phyloP scores from a whole-genome alignment of 2,329 filamentous ascomycete genomes.

The Pleochaeta shiraiana region DNA sequence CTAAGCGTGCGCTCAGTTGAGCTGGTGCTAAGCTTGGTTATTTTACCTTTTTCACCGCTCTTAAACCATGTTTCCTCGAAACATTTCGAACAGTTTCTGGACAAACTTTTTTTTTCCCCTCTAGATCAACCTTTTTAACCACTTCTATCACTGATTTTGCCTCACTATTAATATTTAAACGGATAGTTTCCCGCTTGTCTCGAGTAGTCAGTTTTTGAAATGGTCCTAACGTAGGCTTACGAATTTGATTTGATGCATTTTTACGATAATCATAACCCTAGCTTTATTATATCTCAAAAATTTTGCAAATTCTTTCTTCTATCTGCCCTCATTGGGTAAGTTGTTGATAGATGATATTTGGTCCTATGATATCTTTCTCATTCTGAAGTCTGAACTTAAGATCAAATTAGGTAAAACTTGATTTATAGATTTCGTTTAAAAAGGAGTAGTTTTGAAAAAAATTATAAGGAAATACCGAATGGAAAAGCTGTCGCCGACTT shows the following conservation, averaged over 20 bases:
- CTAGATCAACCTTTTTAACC: not conserved
- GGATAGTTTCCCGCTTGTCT: not conserved
- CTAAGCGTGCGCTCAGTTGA: not conserved
- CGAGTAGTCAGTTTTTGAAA: not conserved
- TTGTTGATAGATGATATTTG: not conserved
- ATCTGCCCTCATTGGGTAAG: not conserved
- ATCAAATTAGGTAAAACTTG: no score
- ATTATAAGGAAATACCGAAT: no score
- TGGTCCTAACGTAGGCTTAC: not conserved
- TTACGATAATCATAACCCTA: not conserved
- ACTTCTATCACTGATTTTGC: not conserved
- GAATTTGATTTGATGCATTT: not conserved
- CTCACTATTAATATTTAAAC: not conserved
- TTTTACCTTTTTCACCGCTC: not conserved
- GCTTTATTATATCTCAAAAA: not conserved
- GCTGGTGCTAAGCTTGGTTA: not conserved
- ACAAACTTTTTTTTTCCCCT: not conserved
- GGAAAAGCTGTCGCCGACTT: no score
- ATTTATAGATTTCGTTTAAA: no score
- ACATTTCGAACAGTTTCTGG: not conserved
- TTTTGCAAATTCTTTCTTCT: not conserved
- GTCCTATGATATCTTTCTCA: not conserved
- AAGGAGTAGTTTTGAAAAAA: no score
- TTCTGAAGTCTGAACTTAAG: not conserved
- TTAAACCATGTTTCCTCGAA: not conserved